These are phyloP conservation scores for Angomonas ambiguus DNA, from an alignment of 208 protist genomes.

Conservation along the genomic window DNA sequence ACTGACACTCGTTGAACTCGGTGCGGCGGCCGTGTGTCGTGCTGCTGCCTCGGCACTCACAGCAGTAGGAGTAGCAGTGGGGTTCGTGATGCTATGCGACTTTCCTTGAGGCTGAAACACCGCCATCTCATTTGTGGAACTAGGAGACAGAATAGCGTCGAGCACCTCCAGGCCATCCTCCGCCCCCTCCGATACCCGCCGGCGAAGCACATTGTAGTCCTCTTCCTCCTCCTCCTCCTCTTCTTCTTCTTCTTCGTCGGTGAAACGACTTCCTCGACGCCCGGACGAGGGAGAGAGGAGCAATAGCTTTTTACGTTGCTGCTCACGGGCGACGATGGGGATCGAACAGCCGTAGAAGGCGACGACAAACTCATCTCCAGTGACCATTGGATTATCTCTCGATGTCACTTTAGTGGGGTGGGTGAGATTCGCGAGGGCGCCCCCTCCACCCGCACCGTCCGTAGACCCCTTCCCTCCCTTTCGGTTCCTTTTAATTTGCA, in stretches of 20 bases:
- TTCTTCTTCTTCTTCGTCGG: slow-evolving; percentile 5
- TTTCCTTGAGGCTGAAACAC: too few relatives aligned
- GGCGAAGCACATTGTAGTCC: background rate
- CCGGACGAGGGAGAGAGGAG: background rate
- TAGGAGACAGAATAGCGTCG: too few relatives aligned
- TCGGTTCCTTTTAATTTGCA: background rate
- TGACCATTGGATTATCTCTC: slow-evolving; percentile 1
- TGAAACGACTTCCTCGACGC: background rate
- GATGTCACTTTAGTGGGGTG: background rate
- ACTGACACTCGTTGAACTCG: background rate
- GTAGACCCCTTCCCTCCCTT: background rate
- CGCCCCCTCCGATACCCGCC: background rate
- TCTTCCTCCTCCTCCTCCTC: slow-evolving; percentile 6
- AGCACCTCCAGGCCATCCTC: background rate
- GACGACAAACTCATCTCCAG: slow-evolving; percentile 5
- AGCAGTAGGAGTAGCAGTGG: too few relatives aligned
- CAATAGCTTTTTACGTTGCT: background rate
- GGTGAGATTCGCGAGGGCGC: background rate
- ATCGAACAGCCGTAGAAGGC: slow-evolving; percentile 13
- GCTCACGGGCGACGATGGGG: background rate
- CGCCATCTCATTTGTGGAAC: too few relatives aligned
- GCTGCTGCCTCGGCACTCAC: too few relatives aligned
- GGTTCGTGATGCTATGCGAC: too few relatives aligned
- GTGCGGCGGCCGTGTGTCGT: too few relatives aligned
- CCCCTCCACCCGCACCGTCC: too few relatives aligned